Evolutionary conservation across 352 stramenopile genomes (phyloP).

Genomic region (Salisapilia sapeloensis): DNA sequence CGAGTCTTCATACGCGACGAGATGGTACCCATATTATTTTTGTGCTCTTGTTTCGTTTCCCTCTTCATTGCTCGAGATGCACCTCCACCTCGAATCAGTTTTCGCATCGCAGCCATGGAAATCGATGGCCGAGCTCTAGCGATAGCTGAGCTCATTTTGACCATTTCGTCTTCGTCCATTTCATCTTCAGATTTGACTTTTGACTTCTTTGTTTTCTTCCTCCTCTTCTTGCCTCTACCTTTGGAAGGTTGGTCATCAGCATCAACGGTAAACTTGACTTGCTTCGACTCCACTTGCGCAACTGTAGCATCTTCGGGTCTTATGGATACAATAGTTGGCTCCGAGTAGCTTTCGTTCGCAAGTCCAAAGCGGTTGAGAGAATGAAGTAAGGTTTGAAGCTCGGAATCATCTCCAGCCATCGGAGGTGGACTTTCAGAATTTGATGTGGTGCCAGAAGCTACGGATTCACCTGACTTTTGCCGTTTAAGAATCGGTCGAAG

Average conservation of each 20-base stretch:
- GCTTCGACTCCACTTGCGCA: no score
- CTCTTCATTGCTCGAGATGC: neutral
- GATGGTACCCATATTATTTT: slow-evolving; percentile 19
- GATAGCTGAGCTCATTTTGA: neutral
- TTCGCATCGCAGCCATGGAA: slow-evolving; percentile 4
- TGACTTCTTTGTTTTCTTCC: slow-evolving; percentile 2
- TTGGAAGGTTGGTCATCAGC: slow-evolving; percentile 1
- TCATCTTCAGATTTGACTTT: slow-evolving; percentile 1
- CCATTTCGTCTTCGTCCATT: no score
- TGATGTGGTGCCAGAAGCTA: neutral
- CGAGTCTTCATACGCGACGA: slow-evolving; percentile 46
- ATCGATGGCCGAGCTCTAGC: slow-evolving; percentile 2
- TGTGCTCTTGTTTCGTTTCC: neutral
- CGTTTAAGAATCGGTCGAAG: slow-evolving; percentile 9
- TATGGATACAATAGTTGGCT: slow-evolving; percentile 2
- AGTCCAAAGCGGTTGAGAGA: slow-evolving; percentile 34
- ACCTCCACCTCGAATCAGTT: neutral
- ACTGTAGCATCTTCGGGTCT: neutral
- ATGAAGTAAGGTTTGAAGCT: slow-evolving; percentile 51
- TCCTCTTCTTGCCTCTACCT: neutral
- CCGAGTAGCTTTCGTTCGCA: slow-evolving; percentile 11
- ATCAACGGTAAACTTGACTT: neutral
- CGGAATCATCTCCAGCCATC: slow-evolving; percentile 11
- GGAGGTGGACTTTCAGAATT: no score
- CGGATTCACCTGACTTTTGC: slow-evolving; percentile 1